Conservation (phyloP, 2,329 filamentous ascomycete species). For the Cytospora piceae region DNA sequence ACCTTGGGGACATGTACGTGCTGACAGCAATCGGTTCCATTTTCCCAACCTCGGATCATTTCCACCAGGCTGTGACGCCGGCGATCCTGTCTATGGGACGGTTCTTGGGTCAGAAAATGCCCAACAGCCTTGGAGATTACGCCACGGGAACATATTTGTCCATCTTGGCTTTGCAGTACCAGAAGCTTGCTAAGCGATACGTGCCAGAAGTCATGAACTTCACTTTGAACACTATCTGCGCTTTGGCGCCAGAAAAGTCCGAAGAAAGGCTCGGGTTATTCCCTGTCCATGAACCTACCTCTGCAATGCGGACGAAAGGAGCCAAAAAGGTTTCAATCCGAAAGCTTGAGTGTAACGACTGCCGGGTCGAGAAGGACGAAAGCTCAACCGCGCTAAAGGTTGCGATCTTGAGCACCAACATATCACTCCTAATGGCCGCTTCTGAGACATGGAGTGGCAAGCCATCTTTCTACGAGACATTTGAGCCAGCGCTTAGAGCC, state of each 20-base stretch:
- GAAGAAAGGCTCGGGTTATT: conserved; percentile 57
- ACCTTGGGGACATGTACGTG: conserved; percentile 75
- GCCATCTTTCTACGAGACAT: conserved; percentile 77
- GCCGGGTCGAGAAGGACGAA: conserved; percentile 41
- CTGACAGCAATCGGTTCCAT: conserved; percentile 81
- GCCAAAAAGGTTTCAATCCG: conserved; percentile 47
- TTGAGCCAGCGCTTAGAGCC: conserved; percentile 64
- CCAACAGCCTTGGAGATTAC: conserved; percentile 67
- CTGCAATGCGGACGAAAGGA: conserved; percentile 54
- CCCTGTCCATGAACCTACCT: conserved; percentile 61
- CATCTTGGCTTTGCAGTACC: conserved; percentile 80
- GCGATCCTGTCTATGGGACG: conserved; percentile 82
- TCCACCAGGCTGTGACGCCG: conserved; percentile 92
- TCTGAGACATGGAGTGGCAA: conserved; percentile 75
- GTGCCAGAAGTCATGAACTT: conserved; percentile 88
- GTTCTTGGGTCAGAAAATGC: conserved; percentile 78
- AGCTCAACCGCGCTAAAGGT: conserved; percentile 52
- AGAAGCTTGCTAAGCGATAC: conserved; percentile 81
- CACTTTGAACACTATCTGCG: conserved; percentile 71
- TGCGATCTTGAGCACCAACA: conserved; percentile 64
- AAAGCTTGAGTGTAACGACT: conserved; percentile 64
- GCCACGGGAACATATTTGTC: conserved; percentile 77
- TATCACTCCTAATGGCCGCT: conserved; percentile 68
- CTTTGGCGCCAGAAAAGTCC: conserved; percentile 62
- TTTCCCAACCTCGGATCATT: conserved; percentile 96